phyloP scores from a whole-genome alignment of 148 eudicot species.

The Rhododendron simsii region DNA sequence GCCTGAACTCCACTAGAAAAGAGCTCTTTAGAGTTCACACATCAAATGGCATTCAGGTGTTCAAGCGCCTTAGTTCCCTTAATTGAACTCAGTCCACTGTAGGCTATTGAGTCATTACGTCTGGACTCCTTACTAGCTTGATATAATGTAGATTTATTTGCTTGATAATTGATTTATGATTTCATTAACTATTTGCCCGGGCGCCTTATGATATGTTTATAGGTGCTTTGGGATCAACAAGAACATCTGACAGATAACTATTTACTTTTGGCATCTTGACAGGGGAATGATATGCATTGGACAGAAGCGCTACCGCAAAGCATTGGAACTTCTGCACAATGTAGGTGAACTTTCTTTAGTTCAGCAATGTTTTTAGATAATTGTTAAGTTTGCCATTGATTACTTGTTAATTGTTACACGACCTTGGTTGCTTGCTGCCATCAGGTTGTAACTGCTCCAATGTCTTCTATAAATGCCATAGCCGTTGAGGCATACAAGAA shows the following conservation, averaged over 20 bases:
- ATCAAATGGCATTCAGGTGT: neutral
- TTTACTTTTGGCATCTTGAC: slow-evolving; percentile 19
- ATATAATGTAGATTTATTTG: neutral
- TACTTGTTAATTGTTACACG: slow-evolving; percentile 1
- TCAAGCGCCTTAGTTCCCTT: neutral
- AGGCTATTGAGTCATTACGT: neutral
- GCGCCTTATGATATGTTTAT: neutral
- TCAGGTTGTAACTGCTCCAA: slow-evolving; percentile 96
- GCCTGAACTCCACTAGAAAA: neutral
- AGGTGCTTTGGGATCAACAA: neutral
- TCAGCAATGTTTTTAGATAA: neutral
- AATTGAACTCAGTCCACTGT: neutral
- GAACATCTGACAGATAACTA: slow-evolving; percentile 4
- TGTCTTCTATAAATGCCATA: slow-evolving; percentile 71
- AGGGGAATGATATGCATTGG: slow-evolving; percentile 96
- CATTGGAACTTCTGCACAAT: slow-evolving; percentile 87
- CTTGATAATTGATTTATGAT: neutral
- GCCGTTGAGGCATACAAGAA: slow-evolving; percentile 97
- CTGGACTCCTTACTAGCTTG: neutral
- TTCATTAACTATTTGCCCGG: neutral
- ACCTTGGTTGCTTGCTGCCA: slow-evolving; percentile 5
- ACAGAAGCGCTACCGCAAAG: slow-evolving; percentile 62
- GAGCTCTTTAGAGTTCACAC: neutral
- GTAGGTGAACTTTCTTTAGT: slow-evolving; percentile 33
- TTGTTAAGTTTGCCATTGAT: neutral